Evolutionary conservation across 106 monocot species (phyloP).

Genomic region (Allium sativum): DNA sequence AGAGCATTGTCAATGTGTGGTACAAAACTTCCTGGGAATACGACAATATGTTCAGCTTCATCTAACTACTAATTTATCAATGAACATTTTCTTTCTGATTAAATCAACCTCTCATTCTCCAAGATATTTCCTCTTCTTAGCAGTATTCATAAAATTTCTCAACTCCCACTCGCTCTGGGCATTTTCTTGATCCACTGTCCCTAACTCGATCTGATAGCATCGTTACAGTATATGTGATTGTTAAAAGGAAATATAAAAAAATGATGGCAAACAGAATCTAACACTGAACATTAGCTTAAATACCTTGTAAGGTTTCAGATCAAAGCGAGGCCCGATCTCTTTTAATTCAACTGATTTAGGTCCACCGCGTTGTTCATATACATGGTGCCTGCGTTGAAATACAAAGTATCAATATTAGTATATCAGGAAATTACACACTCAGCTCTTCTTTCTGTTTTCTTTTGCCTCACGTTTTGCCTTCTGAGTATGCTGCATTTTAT

Average conservation of each 20-base stretch:
- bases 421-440: background rate
- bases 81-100: too few species aligned
- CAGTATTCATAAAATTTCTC: slow-evolving; percentile 71
- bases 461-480: too few species aligned
- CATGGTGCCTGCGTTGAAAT: slow-evolving; percentile 61
- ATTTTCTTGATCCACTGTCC: slow-evolving; percentile 82
- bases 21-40: too few species aligned
- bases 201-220: slow-evolving; percentile 55
- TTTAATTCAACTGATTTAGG: slow-evolving; percentile 83
- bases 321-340: slow-evolving; percentile 93
- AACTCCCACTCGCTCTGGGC: slow-evolving; percentile 73
- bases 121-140: slow-evolving; percentile 57
- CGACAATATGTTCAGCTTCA: too few species aligned
- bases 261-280: background rate
- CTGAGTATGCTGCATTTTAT: too few species aligned
- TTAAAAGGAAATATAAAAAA: background rate
- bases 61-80: too few species aligned
- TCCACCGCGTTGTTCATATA: slow-evolving; percentile 78
- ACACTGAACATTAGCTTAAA: background rate
- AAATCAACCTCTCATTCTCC: slow-evolving; percentile 28
- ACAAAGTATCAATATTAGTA: background rate
- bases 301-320: slow-evolving; percentile 78
- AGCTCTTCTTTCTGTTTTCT: too few species aligned
- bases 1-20: too few species aligned
- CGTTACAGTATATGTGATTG: background rate